A percentile compares a stretch with the other conserved stretches of the same genome.
Conservation (phyloP, 768 basidiomycete genomes). For the Pulveroboletus sp. region DNA sequence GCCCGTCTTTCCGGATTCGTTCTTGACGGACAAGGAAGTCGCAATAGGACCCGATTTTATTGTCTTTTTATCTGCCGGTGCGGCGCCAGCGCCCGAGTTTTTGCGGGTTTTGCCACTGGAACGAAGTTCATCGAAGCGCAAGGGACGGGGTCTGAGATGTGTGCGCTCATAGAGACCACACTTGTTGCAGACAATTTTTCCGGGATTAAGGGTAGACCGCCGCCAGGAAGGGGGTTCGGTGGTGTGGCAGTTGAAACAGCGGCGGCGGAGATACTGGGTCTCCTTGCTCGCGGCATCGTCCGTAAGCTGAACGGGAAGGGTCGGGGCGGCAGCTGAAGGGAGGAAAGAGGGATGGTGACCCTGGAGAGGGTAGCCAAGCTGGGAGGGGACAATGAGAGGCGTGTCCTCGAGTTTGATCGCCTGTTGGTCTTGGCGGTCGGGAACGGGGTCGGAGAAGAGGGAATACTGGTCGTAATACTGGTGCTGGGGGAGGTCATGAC, state of each 20-base stretch:
- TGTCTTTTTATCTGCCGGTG: slow-evolving; percentile 31
- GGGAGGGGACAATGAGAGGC: slow-evolving; percentile 57
- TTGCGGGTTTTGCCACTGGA: slow-evolving; percentile 81
- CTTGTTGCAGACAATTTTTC: slow-evolving; percentile 94
- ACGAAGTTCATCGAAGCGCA: slow-evolving; percentile 84
- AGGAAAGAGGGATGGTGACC: slow-evolving; percentile 39
- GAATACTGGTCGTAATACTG: slow-evolving; percentile 33
- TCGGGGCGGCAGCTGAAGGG: slow-evolving; percentile 37
- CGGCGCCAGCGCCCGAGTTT: slow-evolving; percentile 19
- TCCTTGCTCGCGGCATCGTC: slow-evolving; percentile 90
- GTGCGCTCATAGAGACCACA: slow-evolving; percentile 90
- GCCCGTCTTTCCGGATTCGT: slow-evolving; percentile 53
- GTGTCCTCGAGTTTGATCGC: slow-evolving; percentile 68
- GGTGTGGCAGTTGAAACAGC: slow-evolving; percentile 90
- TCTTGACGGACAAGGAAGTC: slow-evolving; percentile 51
- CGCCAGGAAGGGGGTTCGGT: slow-evolving; percentile 90
- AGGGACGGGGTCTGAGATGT: slow-evolving; percentile 74
- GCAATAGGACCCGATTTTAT: slow-evolving; percentile 33
- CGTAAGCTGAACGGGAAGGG: slow-evolving; percentile 74
- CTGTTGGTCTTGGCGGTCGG: slow-evolving; percentile 26
- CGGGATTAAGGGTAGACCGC: slow-evolving; percentile 81
- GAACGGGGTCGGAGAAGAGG: slow-evolving; percentile 39
- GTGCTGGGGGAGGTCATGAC: slow-evolving; percentile 57
- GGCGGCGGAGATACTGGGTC: slow-evolving; percentile 82
- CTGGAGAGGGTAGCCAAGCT: slow-evolving; percentile 36